Percentiles rank a stretch among this genome's conserved stretches.
Evolutionary conservation across 1,139 yeast genomes (phyloP).

Genomic region (Hansenula sp.): DNA sequence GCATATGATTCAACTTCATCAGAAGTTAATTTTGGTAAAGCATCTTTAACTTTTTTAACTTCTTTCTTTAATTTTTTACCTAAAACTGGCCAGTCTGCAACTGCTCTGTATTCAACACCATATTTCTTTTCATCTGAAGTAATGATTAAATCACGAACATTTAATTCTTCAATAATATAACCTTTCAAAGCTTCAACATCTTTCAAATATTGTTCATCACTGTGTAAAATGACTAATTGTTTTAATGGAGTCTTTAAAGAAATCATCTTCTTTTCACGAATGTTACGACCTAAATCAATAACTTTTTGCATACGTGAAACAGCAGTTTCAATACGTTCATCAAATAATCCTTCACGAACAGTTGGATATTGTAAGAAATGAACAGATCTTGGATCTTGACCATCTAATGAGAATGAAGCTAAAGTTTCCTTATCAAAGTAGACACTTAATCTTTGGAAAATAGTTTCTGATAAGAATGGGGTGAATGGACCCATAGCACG

Average conservation of each 20-base stretch:
- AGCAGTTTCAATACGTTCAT: slow-evolving; percentile 73
- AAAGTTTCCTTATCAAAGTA: slow-evolving; percentile 52
- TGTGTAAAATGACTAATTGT: slow-evolving; percentile 80
- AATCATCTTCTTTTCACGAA: slow-evolving; percentile 92
- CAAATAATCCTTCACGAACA: slow-evolving; percentile 79
- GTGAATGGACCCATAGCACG: slow-evolving; percentile 99
- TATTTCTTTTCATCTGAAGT: slow-evolving; percentile 89
- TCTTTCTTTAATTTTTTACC: slow-evolving; percentile 97
- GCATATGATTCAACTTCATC: slow-evolving; percentile 78
- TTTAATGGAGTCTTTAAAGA: slow-evolving; percentile 94
- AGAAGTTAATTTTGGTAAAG: slow-evolving; percentile 76
- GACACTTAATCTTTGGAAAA: slow-evolving; percentile 70
- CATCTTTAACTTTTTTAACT: slow-evolving; percentile 91
- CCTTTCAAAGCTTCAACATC: slow-evolving; percentile 76
- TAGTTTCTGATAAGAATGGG: slow-evolving; percentile 89
- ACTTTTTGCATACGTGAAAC: slow-evolving; percentile 96
- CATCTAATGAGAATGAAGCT: slow-evolving; percentile 24
- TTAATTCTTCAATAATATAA: slow-evolving; percentile 86
- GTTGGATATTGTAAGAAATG: slow-evolving; percentile 90
- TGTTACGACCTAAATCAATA: slow-evolving; percentile 91
- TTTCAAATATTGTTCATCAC: slow-evolving; percentile 65
- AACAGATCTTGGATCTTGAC: slow-evolving; percentile 71
- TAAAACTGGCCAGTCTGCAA: slow-evolving; percentile 98
- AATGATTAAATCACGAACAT: slow-evolving; percentile 81
- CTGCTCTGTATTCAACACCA: slow-evolving; percentile 88